Conservation (phyloP, 495 filamentous ascomycete genomes). For the Penicillium subrubescens region DNA sequence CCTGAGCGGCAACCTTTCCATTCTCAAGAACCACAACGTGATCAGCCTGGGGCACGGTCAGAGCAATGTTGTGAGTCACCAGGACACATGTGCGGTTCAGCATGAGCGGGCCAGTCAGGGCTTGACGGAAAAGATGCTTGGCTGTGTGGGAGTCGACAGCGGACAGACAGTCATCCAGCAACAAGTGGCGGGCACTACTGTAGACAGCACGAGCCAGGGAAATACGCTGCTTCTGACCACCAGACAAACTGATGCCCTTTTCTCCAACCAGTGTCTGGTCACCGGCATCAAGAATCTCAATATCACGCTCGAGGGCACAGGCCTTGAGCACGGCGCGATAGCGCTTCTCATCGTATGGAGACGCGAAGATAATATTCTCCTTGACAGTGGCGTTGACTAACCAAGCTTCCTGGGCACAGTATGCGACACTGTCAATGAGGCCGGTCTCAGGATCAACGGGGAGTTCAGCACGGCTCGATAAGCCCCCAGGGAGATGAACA, state of each 20-base stretch:
- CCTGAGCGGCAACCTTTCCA: constrained; percentile 76
- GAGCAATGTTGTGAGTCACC: constrained; percentile 91
- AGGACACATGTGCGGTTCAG: constrained; percentile 84
- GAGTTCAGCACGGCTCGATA: constrained; percentile 79
- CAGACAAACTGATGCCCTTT: constrained; percentile 95
- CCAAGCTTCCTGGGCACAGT: constrained; percentile 98
- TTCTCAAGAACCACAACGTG: constrained; percentile 87
- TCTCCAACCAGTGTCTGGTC: constrained; percentile 96
- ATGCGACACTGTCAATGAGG: constrained; percentile 88
- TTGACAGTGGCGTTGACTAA: constrained; percentile 94
- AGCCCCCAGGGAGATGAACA: constrained; percentile 78
- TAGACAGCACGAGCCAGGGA: constrained; percentile 94
- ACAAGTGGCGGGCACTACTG: constrained; percentile 83
- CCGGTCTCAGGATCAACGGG: constrained; percentile 80
- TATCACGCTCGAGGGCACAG: constrained; percentile 90
- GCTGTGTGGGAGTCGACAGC: constrained; percentile 99
- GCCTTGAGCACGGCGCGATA: constrained; percentile 88
- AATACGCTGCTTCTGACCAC: constrained; percentile 97
- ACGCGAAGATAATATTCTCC: constrained; percentile 94
- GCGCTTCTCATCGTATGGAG: constrained; percentile 75
- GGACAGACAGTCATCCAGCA: constrained; percentile 94
- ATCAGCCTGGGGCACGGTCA: constrained; percentile 77
- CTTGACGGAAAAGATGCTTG: constrained; percentile 96
- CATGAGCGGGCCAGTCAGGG: constrained; percentile 91
- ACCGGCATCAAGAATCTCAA: constrained; percentile 88